These are phyloP conservation scores for Mycena amicta DNA, from an alignment of 768 basidiomycete genomes.

Conservation along the genomic window DNA sequence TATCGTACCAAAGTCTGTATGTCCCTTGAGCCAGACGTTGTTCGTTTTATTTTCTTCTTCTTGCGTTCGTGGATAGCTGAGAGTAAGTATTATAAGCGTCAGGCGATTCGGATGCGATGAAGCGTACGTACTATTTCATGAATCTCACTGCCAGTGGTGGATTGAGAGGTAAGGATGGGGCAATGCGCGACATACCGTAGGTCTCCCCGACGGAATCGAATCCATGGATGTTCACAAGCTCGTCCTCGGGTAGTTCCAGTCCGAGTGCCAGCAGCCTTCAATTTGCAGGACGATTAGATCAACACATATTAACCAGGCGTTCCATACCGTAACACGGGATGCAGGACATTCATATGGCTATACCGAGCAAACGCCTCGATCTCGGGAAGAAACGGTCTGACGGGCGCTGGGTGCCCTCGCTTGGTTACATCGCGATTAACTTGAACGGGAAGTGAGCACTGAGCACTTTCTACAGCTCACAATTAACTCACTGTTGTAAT, in stretches of 20 bases:
- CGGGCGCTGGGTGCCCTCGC: slow-evolving; percentile 48
- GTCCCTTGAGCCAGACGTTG: slow-evolving; percentile 63
- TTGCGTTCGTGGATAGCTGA: slow-evolving; percentile 50
- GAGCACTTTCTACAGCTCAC: too few species aligned
- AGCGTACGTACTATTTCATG: slow-evolving; percentile 63
- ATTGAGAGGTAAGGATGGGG: not conserved
- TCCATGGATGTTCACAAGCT: slow-evolving; percentile 49
- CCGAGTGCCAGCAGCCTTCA: slow-evolving; percentile 52
- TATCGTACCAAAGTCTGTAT: slow-evolving; percentile 61
- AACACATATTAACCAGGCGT: too few species aligned
- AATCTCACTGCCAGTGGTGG: slow-evolving; percentile 47
- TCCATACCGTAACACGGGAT: slow-evolving; percentile 55
- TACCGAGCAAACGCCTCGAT: slow-evolving; percentile 51
- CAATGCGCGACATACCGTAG: slow-evolving; percentile 35
- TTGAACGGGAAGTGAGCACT: too few species aligned
- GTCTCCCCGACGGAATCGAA: slow-evolving; percentile 46
- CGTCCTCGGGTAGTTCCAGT: slow-evolving; percentile 57
- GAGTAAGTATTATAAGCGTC: not conserved
- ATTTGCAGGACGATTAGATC: too few species aligned
- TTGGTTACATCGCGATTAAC: slow-evolving; percentile 54
- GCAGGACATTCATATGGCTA: slow-evolving; percentile 54
- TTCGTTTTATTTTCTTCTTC: slow-evolving; percentile 54
- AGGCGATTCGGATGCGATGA: not conserved
- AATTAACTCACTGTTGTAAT: slow-evolving; percentile 69
- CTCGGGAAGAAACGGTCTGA: slow-evolving; percentile 56